phyloP scores from a whole-genome alignment of 352 stramenopile genomes.

The Peronospora belbahrii region DNA sequence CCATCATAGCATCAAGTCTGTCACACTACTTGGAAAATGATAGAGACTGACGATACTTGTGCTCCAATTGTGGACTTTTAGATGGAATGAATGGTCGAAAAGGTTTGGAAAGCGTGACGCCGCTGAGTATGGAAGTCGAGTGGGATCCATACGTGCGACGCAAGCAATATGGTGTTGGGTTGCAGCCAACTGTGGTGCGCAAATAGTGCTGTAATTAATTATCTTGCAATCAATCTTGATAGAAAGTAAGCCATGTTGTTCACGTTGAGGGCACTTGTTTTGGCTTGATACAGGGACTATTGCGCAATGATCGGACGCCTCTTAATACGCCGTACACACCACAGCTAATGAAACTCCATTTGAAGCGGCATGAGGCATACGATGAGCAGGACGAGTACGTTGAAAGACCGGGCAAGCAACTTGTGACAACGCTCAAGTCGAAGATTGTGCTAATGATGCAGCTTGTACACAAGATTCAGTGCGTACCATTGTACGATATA shows the following conservation, averaged over 20 bases:
- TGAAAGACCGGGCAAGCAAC: slow-evolving; percentile 22
- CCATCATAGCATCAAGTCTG: no score
- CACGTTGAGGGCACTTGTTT: background rate
- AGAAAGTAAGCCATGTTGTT: background rate
- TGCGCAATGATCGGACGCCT: slow-evolving; percentile 67
- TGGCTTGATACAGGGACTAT: slow-evolving; percentile 30
- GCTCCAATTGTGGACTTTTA: slow-evolving; percentile 1
- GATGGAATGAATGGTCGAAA: slow-evolving; percentile 21
- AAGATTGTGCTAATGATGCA: slow-evolving; percentile 33
- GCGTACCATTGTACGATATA: slow-evolving; percentile 12
- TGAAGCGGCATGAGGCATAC: slow-evolving; percentile 56
- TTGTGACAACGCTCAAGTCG: slow-evolving; percentile 37
- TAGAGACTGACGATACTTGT: slow-evolving; percentile 7
- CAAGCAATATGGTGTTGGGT: slow-evolving; percentile 39
- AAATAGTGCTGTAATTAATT: background rate
- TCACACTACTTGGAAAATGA: no score
- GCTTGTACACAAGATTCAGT: slow-evolving; percentile 46
- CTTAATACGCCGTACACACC: slow-evolving; percentile 82
- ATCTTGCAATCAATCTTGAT: slow-evolving; percentile 1
- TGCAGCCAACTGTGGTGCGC: slow-evolving; percentile 39
- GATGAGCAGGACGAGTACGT: slow-evolving; percentile 27
- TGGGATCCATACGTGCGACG: slow-evolving; percentile 48
- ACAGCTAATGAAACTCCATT: slow-evolving; percentile 74
- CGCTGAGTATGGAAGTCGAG: slow-evolving; percentile 30
- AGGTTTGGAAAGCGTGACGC: slow-evolving; percentile 28